Evolutionary conservation across 371 early-diverging fungal genomes (phyloP).

Genomic region (Mortierella sp.): DNA sequence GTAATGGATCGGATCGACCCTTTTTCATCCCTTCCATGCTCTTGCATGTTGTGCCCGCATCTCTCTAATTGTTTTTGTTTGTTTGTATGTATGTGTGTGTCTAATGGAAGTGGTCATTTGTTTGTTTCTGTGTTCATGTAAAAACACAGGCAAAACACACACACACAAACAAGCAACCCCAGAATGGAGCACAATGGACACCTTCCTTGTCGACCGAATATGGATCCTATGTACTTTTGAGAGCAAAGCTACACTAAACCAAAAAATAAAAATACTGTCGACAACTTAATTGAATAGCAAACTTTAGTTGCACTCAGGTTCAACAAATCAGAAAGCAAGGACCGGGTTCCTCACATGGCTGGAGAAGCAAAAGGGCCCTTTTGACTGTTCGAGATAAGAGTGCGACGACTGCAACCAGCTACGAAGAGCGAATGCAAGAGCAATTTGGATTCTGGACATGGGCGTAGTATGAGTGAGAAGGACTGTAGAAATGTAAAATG

Average conservation of each 20-base stretch:
- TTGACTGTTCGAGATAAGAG: too few relatives aligned
- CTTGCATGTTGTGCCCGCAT: background rate
- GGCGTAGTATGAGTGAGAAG: background rate
- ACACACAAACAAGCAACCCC: background rate
- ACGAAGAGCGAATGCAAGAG: too few relatives aligned
- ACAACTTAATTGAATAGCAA: background rate
- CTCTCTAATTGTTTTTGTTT: slow-evolving; percentile 3
- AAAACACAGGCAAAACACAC: too few relatives aligned
- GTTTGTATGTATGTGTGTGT: background rate
- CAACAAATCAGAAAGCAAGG: background rate
- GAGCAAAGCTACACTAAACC: background rate
- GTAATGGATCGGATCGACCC: too few relatives aligned
- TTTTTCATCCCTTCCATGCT: background rate
- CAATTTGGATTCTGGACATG: too few relatives aligned
- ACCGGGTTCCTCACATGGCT: too few relatives aligned
- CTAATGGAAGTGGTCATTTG: too few relatives aligned
- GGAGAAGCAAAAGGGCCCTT: too few relatives aligned
- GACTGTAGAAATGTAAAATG: background rate
- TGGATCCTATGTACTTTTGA: background rate
- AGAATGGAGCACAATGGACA: background rate
- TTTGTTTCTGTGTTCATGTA: background rate
- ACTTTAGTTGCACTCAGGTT: background rate
- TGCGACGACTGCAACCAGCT: too few relatives aligned
- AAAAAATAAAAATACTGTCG: background rate
- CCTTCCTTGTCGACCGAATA: background rate